Conservation (phyloP, 768 basidiomycete species). For the Psilocybe cyanescens region DNA sequence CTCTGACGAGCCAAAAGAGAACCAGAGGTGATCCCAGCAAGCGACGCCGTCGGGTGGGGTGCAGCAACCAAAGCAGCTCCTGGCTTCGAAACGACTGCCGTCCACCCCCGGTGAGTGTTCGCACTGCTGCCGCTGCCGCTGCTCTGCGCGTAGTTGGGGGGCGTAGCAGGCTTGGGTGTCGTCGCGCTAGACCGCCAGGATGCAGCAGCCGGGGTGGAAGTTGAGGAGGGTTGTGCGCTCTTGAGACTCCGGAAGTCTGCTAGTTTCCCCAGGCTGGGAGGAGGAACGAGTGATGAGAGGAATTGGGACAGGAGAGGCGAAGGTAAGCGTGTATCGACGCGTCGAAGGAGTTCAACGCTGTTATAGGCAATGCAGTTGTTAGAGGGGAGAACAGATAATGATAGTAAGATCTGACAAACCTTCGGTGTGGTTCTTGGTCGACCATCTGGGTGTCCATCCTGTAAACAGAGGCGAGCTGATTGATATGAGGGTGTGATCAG, state of each 20-base stretch:
- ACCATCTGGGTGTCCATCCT: constrained; percentile 85
- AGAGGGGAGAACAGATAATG: neutral
- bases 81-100: constrained; percentile 21
- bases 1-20: neutral
- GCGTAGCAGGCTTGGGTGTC: constrained; percentile 10
- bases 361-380: neutral
- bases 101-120: constrained; percentile 25
- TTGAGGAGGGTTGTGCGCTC: neutral
- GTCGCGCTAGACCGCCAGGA: constrained; percentile 25
- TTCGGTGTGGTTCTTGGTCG: constrained; percentile 88
- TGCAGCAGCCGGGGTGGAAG: neutral
- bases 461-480: constrained; percentile 76
- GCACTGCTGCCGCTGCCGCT: neutral
- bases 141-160: constrained; percentile 5
- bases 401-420: constrained; percentile 33
- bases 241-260: constrained; percentile 50
- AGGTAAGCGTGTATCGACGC: constrained; percentile 84
- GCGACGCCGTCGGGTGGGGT: constrained; percentile 6
- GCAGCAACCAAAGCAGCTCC: constrained; percentile 3
- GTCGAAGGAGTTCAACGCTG: constrained; percentile 81
- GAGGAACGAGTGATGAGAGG: constrained; percentile 32
- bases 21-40: constrained; percentile 3
- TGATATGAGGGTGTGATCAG: constrained; percentile 7
- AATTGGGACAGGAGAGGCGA: constrained; percentile 64
- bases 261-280: constrained; percentile 61